Conservation (phyloP, 345 rosid genomes). For the Clarkia xantiana region DNA sequence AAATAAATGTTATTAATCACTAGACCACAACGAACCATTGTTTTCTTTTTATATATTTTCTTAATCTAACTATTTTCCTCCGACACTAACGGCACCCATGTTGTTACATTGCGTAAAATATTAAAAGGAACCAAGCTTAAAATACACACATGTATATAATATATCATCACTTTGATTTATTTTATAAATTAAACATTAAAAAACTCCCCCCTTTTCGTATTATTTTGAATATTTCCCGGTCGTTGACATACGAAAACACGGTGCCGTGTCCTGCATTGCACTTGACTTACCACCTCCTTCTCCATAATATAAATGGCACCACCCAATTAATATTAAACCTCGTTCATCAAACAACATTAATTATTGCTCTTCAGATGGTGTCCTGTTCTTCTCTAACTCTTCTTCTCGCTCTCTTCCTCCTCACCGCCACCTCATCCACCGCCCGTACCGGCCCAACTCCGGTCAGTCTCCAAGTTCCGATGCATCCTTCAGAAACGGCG, state of each 20-base stretch:
- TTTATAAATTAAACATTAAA: background rate
- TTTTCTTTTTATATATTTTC: too few species aligned
- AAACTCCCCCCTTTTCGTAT: background rate
- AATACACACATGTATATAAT: too few species aligned
- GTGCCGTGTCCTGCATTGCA: background rate
- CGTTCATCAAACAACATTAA: background rate
- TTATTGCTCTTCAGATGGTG: too few species aligned
- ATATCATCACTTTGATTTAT: background rate
- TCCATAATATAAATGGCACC: background rate
- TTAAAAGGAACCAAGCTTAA: too few species aligned
- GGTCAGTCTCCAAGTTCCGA: slow-evolving; percentile 1
- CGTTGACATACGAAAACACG: background rate
- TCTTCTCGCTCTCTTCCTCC: too few species aligned
- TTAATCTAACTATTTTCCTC: too few species aligned
- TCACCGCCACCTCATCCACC: too few species aligned
- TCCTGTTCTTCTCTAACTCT: background rate
- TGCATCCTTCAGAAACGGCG: background rate
- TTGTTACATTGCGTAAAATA: too few species aligned
- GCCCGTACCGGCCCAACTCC: background rate
- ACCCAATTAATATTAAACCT: background rate
- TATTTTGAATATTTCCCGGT: background rate
- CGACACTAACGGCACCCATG: too few species aligned
- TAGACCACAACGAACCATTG: too few species aligned
- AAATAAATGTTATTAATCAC: too few species aligned
- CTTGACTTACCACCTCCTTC: background rate